Evolutionary conservation across 805 yeast species (phyloP).

Genomic region (Candida vaughaniae): DNA sequence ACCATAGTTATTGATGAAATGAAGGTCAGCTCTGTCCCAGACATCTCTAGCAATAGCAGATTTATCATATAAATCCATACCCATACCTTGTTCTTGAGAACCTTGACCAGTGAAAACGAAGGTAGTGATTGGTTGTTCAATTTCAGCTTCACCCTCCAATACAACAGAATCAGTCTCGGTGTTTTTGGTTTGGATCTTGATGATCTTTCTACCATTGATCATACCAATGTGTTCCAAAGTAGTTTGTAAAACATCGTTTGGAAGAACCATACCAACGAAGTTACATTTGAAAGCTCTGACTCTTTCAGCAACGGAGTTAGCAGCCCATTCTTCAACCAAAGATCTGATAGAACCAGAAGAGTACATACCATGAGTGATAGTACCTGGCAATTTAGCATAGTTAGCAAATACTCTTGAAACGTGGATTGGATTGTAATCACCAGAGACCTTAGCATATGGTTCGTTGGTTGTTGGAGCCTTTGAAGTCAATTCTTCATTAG

Average conservation of each 20-base stretch:
- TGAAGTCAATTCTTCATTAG: conserved; percentile 57
- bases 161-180: conserved; percentile 76
- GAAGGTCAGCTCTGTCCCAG: conserved; percentile 97
- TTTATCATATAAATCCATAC: conserved; percentile 94
- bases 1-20: conserved; percentile 91
- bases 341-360: conserved; percentile 94
- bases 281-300: conserved; percentile 90
- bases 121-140: conserved; percentile 96
- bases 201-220: conserved; percentile 98
- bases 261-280: conserved; percentile 96
- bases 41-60: conserved; percentile 91
- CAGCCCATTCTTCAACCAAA: conserved; percentile 97
- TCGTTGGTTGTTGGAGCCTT: conserved; percentile 96
- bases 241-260: conserved; percentile 86
- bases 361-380: conserved; percentile 99
- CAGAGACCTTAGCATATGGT: conserved; percentile 95
- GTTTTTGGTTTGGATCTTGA: conserved; percentile 87
- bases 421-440: conserved; percentile 98
- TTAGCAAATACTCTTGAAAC: conserved; percentile 92
- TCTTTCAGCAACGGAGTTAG: conserved; percentile 92
- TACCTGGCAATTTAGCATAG: conserved; percentile 93
- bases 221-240: conserved; percentile 94
- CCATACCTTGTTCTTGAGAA: conserved; percentile 99
- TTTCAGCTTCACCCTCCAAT: conserved; percentile 93
- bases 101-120: conserved; percentile 99